phyloP scores from a whole-genome alignment of 2,329 filamentous ascomycete genomes.

The Cercospora beticola region DNA sequence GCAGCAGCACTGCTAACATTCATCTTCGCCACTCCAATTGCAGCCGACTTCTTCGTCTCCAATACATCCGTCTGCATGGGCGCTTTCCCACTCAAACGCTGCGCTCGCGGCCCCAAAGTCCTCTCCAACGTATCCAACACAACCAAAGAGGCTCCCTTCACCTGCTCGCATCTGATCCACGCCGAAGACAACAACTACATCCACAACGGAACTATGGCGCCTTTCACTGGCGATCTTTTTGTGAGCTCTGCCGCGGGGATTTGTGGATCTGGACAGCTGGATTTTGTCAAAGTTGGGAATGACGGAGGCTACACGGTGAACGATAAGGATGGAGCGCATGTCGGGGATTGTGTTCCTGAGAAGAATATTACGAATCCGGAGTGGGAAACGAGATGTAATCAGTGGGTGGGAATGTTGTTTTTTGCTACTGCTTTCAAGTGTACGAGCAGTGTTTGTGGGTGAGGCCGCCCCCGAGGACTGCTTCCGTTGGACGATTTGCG shows the following conservation, averaged over 20 bases:
- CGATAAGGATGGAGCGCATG: slow-evolving; percentile 11
- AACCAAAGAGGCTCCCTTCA: slow-evolving; percentile 18
- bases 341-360: slow-evolving; percentile 21
- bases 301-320: slow-evolving; percentile 18
- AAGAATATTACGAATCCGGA: background rate
- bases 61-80: slow-evolving; percentile 30
- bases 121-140: slow-evolving; percentile 16
- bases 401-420: slow-evolving; percentile 27
- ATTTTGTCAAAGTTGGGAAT: slow-evolving; percentile 17
- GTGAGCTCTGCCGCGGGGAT: slow-evolving; percentile 17
- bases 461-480: background rate
- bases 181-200: slow-evolving; percentile 28
- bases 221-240: slow-evolving; percentile 2
- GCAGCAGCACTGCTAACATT: background rate
- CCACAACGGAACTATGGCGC: slow-evolving; percentile 22
- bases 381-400: slow-evolving; percentile 15
- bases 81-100: slow-evolving; percentile 19
- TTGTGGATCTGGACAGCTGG: slow-evolving; percentile 22
- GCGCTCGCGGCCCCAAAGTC: slow-evolving; percentile 24
- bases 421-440: slow-evolving; percentile 23
- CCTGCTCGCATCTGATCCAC: slow-evolving; percentile 22
- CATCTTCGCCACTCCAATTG: slow-evolving; percentile 1
- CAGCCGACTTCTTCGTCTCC: slow-evolving; percentile 28
- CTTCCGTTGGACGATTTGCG: background rate
- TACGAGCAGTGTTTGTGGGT: slow-evolving; percentile 20